Base-by-base conservation (phyloP, 805 yeast species). In the Yarrowia keelungensis region DNA sequence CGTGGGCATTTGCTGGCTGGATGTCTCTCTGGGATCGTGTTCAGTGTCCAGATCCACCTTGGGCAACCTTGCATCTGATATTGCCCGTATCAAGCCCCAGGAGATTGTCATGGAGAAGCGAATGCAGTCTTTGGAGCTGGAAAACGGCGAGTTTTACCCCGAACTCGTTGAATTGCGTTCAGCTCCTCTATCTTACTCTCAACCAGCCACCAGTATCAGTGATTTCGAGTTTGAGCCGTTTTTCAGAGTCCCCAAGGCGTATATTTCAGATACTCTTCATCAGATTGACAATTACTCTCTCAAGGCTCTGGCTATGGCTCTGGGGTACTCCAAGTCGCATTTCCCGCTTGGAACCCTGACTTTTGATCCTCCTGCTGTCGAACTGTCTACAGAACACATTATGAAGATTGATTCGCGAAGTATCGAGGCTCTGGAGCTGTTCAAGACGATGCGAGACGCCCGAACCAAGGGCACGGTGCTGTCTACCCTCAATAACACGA, bases 1-100 rank as follows among this genome's bases (percentile, higher is more conserved):
- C 32, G 82, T 92, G 3, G 97, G 97, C 0, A 73, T 95, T 0
- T 84, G 92, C 38, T 95, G 98, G 98, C 85, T 89, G 51, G 99
- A 95, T 78, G 81, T 94, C 0, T 89, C 95, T 0, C 86, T 94
- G 0, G 98, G 98, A 0, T 87, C 87, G 26, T 85, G 91, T 54
- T 86, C 82, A 73, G 89, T 89, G 2, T 91, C 91, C 74, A 85
- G 85, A 59, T 85, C 91, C 0, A 82, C 84, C 0, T 74, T 88
- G 22, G 84, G 81, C 5, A 88, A 87, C 35, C 77, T 93, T 3
- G 82, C 87, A 62, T 84, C 95, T 7, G 91, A 91, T 50, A 79
- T 95, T 0, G 82, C 94, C 0, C 82, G 98, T 69, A 87, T 95
- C 8, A 83, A 83, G 59, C 98, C 99, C 0, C 84, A 88, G 45